A percentile compares a stretch with the other conserved stretches of the same genome.
phyloP scores from a whole-genome alignment of 345 rosid genomes.

The Euphorbia tirucalli region DNA sequence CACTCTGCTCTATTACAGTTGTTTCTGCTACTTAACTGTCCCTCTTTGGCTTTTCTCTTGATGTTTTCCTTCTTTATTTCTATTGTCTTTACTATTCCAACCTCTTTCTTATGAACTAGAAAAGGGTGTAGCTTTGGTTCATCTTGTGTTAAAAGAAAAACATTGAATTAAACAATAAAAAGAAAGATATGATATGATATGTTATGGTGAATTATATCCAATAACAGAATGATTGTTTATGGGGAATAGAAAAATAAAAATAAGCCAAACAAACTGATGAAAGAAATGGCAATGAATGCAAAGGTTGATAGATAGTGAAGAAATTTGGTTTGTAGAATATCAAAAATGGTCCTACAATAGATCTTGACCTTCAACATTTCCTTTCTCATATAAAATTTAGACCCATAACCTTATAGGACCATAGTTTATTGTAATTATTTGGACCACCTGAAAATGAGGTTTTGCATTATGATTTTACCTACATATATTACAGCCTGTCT shows the following conservation, averaged over 20 bases:
- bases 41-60: constrained; percentile 28
- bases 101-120: no score
- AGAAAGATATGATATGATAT: no score
- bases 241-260: neutral
- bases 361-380: neutral
- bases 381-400: neutral
- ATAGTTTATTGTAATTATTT: neutral
- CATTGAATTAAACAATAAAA: no score
- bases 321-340: neutral
- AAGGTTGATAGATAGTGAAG: neutral
- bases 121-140: no score
- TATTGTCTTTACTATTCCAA: neutral
- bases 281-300: neutral
- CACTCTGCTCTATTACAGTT: constrained; percentile 20
- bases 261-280: neutral
- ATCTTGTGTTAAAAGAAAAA: no score
- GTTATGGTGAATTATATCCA: no score
- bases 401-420: constrained; percentile 7
- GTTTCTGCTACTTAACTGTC: no score
- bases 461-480: neutral
- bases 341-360: neutral
- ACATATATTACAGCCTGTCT: neutral
- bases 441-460: no score
- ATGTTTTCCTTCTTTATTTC: constrained; percentile 20
- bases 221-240: no score